Conservation (phyloP, 768 basidiomycete species). For the Jaapia argillacea region DNA sequence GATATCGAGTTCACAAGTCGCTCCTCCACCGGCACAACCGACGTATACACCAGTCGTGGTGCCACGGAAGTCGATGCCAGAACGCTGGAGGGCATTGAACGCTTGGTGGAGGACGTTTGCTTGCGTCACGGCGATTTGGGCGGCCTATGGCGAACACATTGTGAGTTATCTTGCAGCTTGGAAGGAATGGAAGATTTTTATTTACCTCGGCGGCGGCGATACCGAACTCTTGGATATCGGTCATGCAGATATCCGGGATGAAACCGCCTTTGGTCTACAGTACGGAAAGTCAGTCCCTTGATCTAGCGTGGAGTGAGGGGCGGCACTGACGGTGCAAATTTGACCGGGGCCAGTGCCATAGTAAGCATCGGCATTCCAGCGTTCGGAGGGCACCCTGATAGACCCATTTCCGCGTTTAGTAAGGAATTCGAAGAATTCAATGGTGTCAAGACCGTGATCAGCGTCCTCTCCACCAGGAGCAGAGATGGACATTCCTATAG, state of each 20-base stretch:
- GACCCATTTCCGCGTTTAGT: not conserved
- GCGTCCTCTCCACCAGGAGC: constrained; percentile 5
- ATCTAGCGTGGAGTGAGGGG: not conserved
- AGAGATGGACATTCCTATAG: constrained; percentile 5
- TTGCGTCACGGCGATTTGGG: constrained; percentile 7
- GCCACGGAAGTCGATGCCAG: constrained; percentile 12
- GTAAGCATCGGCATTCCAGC: constrained; percentile 7
- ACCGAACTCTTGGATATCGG: constrained; percentile 11
- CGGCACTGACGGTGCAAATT: constrained; percentile 4
- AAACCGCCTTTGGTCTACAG: constrained; percentile 6
- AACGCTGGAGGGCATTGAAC: constrained; percentile 10
- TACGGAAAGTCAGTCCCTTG: not conserved
- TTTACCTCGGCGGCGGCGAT: constrained; percentile 8
- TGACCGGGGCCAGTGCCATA: constrained; percentile 5
- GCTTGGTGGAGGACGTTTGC: constrained; percentile 9
- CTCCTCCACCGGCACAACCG: constrained; percentile 4
- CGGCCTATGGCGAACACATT: constrained; percentile 3
- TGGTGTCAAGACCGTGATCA: constrained; percentile 4
- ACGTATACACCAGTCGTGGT: constrained; percentile 10
- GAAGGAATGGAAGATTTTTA: not conserved
- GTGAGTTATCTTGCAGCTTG: not conserved
- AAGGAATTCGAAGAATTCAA: constrained; percentile 5
- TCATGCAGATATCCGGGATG: constrained; percentile 2
- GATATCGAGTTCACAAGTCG: constrained; percentile 2
- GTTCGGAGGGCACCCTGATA: constrained; percentile 3